Conservation (phyloP, 108 stramenopile genomes). For the Aurantiochytrium sp. region DNA sequence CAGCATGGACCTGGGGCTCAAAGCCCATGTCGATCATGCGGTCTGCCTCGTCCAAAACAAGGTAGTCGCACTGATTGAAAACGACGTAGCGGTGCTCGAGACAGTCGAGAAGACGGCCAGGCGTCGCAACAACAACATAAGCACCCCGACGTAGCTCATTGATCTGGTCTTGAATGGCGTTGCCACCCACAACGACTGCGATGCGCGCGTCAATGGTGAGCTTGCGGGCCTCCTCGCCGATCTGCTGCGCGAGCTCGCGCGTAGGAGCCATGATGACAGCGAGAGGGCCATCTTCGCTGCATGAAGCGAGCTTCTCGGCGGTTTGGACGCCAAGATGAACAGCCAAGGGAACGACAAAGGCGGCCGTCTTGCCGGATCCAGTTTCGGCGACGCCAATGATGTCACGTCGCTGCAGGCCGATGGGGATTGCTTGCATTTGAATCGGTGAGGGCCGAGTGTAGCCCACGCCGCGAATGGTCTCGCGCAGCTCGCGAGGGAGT, state of each 20-base stretch:
- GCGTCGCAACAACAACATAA: conserved; percentile 91
- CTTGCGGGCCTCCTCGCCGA: conserved; percentile 78
- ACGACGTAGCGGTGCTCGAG: conserved; percentile 85
- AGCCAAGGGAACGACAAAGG: conserved; percentile 81
- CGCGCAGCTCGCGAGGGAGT: conserved; percentile 33
- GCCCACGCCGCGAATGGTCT: conserved; percentile 32
- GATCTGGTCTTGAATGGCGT: conserved; percentile 77
- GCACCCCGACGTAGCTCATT: conserved; percentile 64
- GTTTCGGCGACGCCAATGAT: conserved; percentile 97
- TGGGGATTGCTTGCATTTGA: conserved; percentile 83
- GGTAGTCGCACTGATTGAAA: conserved; percentile 88
- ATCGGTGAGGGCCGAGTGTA: conserved; percentile 88
- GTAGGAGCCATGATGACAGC: conserved; percentile 90
- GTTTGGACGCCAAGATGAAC: not conserved
- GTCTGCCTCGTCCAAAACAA: conserved; percentile 91
- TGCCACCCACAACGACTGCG: conserved; percentile 78
- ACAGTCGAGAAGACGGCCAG: conserved; percentile 92
- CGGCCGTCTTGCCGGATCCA: conserved; percentile 82
- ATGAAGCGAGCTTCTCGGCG: conserved; percentile 38
- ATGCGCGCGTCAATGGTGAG: conserved; percentile 34
- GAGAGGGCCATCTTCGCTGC: conserved; percentile 79
- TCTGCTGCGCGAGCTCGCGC: conserved; percentile 88
- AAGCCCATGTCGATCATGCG: conserved; percentile 87
- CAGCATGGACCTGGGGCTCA: conserved; percentile 77
- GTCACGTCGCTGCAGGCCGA: conserved; percentile 82